phyloP scores from a whole-genome alignment of 345 rosid genomes.

The Sapria himalayana region DNA sequence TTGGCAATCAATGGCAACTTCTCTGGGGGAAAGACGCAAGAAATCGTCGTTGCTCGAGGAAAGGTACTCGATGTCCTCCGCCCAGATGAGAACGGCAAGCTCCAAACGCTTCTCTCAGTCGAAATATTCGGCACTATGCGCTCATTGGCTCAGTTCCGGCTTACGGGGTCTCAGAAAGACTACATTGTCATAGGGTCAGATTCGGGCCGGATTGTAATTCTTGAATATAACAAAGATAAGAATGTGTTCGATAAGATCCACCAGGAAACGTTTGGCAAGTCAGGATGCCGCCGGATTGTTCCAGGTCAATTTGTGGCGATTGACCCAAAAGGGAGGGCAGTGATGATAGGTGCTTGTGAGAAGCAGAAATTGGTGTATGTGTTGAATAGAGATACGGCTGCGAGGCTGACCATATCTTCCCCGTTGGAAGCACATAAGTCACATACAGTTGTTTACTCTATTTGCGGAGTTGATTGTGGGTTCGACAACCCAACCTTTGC shows the following conservation, averaged over 20 bases:
- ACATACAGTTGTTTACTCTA: conserved; percentile 60
- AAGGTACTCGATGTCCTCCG: conserved; percentile 87
- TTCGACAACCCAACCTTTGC: conserved; percentile 91
- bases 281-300: conserved; percentile 83
- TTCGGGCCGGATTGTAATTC: conserved; percentile 82
- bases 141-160: conserved; percentile 68
- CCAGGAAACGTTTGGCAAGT: conserved; percentile 93
- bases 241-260: conserved; percentile 77
- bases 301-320: conserved; percentile 86
- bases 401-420: conserved; percentile 83
- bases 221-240: conserved; percentile 71
- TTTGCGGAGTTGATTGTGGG: conserved; percentile 91
- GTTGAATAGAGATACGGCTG: conserved; percentile 83
- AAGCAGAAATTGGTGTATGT: conserved; percentile 91
- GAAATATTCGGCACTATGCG: conserved; percentile 85
- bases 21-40: conserved; percentile 80
- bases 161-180: conserved; percentile 86
- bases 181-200: conserved; percentile 92
- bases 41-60: conserved; percentile 89
- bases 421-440: conserved; percentile 97
- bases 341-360: conserved; percentile 89
- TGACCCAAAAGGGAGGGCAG: conserved; percentile 93
- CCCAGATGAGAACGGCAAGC: conserved; percentile 76
- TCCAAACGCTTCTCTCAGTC: conserved; percentile 72
- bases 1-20: conserved; percentile 85